Conservation (phyloP, 768 basidiomycete species). For the Auriculariales sp. region DNA sequence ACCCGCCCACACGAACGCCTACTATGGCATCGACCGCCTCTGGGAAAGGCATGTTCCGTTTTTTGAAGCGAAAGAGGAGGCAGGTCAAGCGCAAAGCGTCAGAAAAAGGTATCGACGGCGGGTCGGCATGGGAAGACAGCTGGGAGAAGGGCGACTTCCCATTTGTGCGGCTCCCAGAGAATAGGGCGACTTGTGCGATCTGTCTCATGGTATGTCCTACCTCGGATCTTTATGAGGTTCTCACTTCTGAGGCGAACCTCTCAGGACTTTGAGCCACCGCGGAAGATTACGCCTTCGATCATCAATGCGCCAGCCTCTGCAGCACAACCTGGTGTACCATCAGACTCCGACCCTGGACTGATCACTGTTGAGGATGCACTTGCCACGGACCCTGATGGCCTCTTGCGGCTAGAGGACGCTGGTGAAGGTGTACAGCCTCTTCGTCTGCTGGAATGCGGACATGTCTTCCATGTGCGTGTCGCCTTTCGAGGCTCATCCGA, state of each 20-base stretch:
- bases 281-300: constrained; percentile 3
- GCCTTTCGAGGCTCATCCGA: neutral
- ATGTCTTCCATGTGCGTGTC: constrained; percentile 74
- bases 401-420: constrained; percentile 49
- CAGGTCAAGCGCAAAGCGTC: constrained; percentile 12
- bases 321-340: neutral
- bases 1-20: constrained; percentile 40
- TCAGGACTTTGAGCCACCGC: constrained; percentile 29
- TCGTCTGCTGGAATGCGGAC: constrained; percentile 62
- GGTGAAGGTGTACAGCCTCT: constrained; percentile 67
- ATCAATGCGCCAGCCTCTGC: neutral
- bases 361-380: neutral
- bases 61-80: constrained; percentile 13
- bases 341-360: neutral
- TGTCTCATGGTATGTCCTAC: constrained; percentile 41
- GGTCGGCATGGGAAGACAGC: constrained; percentile 48
- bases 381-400: constrained; percentile 13
- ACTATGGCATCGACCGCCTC: constrained; percentile 5
- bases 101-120: constrained; percentile 11
- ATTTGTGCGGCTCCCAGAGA: constrained; percentile 68
- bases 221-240: constrained; percentile 13
- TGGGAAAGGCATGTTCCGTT: constrained; percentile 16
- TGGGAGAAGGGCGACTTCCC: constrained; percentile 71
- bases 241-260: constrained; percentile 44
- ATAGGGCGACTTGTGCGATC: constrained; percentile 73